Evolutionary conservation across 108 stramenopile genomes (phyloP).

Genomic region (Nitzschia sp.): DNA sequence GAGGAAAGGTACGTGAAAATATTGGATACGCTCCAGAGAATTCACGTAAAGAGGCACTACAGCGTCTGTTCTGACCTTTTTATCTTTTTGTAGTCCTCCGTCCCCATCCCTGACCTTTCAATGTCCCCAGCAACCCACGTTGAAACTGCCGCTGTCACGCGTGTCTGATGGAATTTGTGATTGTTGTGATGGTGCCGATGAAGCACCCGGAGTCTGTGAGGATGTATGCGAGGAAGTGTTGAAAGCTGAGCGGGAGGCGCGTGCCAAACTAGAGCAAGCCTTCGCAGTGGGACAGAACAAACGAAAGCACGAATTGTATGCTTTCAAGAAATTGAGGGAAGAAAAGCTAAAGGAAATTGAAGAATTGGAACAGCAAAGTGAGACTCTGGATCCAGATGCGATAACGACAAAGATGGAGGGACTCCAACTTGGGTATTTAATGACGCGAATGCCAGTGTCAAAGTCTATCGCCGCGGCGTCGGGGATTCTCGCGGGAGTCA

Average conservation of each 20-base stretch:
- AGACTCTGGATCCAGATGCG: neutral
- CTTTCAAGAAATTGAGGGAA: slow-evolving; percentile 38
- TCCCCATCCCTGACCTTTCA: slow-evolving; percentile 16
- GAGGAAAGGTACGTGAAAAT: neutral
- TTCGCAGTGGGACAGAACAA: slow-evolving; percentile 46
- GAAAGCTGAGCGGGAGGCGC: slow-evolving; percentile 43
- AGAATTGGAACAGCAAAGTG: slow-evolving; percentile 6
- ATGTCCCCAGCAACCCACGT: slow-evolving; percentile 63
- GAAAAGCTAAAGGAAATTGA: slow-evolving; percentile 22
- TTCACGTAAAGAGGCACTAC: too few relatives aligned
- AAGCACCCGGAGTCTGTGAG: slow-evolving; percentile 37
- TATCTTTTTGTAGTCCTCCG: too few relatives aligned
- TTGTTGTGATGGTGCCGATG: slow-evolving; percentile 82
- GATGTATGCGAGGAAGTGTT: slow-evolving; percentile 68
- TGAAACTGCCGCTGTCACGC: slow-evolving; percentile 54
- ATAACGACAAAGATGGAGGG: neutral
- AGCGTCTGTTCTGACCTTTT: too few relatives aligned
- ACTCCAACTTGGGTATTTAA: slow-evolving; percentile 9
- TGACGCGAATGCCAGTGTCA: neutral
- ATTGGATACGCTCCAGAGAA: too few relatives aligned
- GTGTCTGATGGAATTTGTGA: slow-evolving; percentile 83
- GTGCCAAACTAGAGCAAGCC: slow-evolving; percentile 20
- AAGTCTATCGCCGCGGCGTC: neutral
- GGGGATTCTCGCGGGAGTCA: slow-evolving; percentile 22
- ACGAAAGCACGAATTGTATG: slow-evolving; percentile 34